phyloP scores from a whole-genome alignment of 1,284 basidiomycete species.

The Melampsora abietis-canadensis region DNA sequence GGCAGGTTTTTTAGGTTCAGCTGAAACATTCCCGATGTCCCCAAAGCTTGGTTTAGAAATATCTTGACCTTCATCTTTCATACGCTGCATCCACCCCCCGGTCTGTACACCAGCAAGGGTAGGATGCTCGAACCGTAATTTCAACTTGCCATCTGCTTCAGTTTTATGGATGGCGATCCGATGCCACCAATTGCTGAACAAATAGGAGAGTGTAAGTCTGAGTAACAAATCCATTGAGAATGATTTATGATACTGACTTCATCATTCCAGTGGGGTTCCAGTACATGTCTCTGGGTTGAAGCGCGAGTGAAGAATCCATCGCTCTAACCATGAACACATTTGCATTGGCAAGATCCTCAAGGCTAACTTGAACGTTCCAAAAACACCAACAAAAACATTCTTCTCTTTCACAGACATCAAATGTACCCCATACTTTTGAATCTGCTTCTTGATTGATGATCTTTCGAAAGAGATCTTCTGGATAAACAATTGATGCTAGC shows the following conservation, averaged over 20 bases:
- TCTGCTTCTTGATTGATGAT: slow-evolving; percentile 50
- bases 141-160: slow-evolving; percentile 49
- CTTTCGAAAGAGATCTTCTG: slow-evolving; percentile 61
- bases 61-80: slow-evolving; percentile 60
- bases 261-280: slow-evolving; percentile 63
- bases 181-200: slow-evolving; percentile 59
- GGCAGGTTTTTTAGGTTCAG: neutral
- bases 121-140: slow-evolving; percentile 63
- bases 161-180: slow-evolving; percentile 59
- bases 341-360: slow-evolving; percentile 54
- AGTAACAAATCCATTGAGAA: slow-evolving; percentile 41
- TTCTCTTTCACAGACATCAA: slow-evolving; percentile 60
- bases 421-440: slow-evolving; percentile 52
- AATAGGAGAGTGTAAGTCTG: slow-evolving; percentile 4
- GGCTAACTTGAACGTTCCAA: slow-evolving; percentile 59
- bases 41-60: slow-evolving; percentile 57
- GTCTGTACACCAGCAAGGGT: slow-evolving; percentile 59
- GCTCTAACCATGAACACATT: slow-evolving; percentile 60
- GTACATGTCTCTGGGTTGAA: slow-evolving; percentile 61
- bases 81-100: slow-evolving; percentile 67
- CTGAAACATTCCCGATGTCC: slow-evolving; percentile 14
- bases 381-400: slow-evolving; percentile 67
- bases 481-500: slow-evolving; percentile 59
- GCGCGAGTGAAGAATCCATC: slow-evolving; percentile 61
- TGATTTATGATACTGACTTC: slow-evolving; percentile 54